Percentiles rank a stretch among this genome's conserved stretches.
Conservation (phyloP, 2,329 filamentous ascomycete genomes). For the Hortaea sp. region DNA sequence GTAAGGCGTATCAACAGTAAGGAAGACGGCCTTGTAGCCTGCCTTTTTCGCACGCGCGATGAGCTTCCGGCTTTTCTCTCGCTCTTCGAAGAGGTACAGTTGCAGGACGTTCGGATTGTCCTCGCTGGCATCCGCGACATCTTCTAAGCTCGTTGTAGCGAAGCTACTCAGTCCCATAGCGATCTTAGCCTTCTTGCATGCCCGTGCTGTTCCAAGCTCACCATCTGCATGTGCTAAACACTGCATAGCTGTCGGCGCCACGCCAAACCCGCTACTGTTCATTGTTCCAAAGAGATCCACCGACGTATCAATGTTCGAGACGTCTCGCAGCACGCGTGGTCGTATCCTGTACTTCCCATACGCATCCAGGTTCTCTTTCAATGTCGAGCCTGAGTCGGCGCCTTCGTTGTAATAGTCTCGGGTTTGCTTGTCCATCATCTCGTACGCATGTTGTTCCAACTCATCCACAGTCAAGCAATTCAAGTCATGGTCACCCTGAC, state of each 20-base stretch:
- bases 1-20: conserved; percentile 48
- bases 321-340: conserved; percentile 31
- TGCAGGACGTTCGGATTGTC: conserved; percentile 44
- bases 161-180: conserved; percentile 43
- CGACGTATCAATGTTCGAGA: conserved; percentile 30
- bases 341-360: conserved; percentile 38
- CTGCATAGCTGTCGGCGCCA: conserved; percentile 46
- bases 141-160: conserved; percentile 41
- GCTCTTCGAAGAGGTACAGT: conserved; percentile 44
- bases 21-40: conserved; percentile 46
- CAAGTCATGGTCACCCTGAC: conserved; percentile 21
- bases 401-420: conserved; percentile 32
- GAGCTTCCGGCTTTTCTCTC: conserved; percentile 37
- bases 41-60: conserved; percentile 26
- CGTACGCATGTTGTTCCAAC: conserved; percentile 28
- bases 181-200: conserved; percentile 35
- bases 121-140: conserved; percentile 36
- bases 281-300: conserved; percentile 37
- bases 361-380: conserved; percentile 42
- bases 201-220: conserved; percentile 41
- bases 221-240: conserved; percentile 43
- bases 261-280: conserved; percentile 42
- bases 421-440: conserved; percentile 30
- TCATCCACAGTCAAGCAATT: conserved; percentile 35
- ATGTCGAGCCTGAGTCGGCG: conserved; percentile 26